Evolutionary conservation across 2,329 filamentous ascomycete species (phyloP).

Genomic region (Graphilbum fragrans): DNA sequence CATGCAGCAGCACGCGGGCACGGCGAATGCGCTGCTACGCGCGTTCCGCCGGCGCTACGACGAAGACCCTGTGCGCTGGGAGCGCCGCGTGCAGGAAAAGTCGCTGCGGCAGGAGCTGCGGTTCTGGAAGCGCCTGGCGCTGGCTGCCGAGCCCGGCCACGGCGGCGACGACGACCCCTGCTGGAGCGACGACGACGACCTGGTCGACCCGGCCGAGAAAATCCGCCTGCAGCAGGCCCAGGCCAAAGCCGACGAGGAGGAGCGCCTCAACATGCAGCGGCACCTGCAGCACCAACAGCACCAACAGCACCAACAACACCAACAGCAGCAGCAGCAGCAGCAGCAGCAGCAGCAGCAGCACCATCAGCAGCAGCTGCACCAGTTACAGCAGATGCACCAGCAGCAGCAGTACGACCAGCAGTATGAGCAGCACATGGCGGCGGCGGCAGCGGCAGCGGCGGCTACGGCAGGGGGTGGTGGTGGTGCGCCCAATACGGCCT

Average conservation of each 20-base stretch:
- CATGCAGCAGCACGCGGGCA: conserved; percentile 48
- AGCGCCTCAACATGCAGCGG: conserved; percentile 16
- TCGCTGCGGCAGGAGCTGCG: conserved; percentile 45
- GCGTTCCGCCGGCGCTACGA: conserved; percentile 44
- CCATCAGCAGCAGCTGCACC: conserved; percentile 3
- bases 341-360: conserved; percentile 11
- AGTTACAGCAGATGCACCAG: conserved; percentile 1
- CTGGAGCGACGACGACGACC: conserved; percentile 54
- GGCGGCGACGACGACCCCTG: conserved; percentile 46
- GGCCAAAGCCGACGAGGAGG: conserved; percentile 22
- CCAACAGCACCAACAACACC: conserved; percentile 15
- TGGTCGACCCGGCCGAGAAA: conserved; percentile 50
- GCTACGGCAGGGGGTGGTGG: neutral
- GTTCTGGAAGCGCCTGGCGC: conserved; percentile 54
- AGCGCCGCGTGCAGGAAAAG: conserved; percentile 38
- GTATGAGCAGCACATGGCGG: neutral
- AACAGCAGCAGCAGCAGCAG: conserved; percentile 17
- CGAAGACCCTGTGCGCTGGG: conserved; percentile 41
- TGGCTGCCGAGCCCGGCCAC: conserved; percentile 37
- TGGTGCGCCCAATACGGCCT: neutral
- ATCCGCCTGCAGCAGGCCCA: conserved; percentile 38
- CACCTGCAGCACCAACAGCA: conserved; percentile 15
- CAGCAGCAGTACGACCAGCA: conserved; percentile 1
- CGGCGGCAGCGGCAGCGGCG: neutral
- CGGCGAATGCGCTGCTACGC: conserved; percentile 45